Evolutionary conservation across 352 stramenopile genomes (phyloP).

Genomic region (Phytophthora hybrid): DNA sequence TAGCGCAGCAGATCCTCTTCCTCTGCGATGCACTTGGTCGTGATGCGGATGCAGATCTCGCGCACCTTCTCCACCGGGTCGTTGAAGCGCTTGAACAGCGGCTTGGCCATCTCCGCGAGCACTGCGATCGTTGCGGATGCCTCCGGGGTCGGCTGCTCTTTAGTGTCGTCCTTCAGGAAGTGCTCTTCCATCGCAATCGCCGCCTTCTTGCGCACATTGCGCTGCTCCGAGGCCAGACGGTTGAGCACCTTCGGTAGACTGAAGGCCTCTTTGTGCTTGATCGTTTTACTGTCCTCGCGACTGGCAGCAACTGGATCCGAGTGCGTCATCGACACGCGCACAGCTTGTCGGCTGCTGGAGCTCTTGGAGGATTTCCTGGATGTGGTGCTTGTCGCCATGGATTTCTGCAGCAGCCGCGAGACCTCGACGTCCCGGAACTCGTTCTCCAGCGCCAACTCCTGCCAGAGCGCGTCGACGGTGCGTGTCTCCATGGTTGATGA

Average conservation of each 20-base stretch:
- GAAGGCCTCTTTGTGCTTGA: constrained; percentile 35
- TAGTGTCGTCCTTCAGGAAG: constrained; percentile 34
- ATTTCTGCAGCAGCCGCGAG: constrained; percentile 51
- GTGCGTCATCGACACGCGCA: constrained; percentile 1
- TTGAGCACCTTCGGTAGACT: constrained; percentile 67
- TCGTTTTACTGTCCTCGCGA: not conserved
- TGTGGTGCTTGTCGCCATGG: constrained; percentile 27
- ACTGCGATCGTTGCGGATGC: not conserved
- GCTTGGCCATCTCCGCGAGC: constrained; percentile 71
- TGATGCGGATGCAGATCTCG: constrained; percentile 70
- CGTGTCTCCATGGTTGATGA: constrained; percentile 25
- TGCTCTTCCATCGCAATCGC: constrained; percentile 55
- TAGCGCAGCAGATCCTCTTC: constrained; percentile 73
- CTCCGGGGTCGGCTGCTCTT: constrained; percentile 4
- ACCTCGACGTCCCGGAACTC: constrained; percentile 34
- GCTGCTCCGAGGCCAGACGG: constrained; percentile 58
- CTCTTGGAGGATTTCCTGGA: constrained; percentile 14
- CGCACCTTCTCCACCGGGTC: constrained; percentile 83
- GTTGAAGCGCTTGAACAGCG: constrained; percentile 87
- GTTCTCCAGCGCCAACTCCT: constrained; percentile 54
- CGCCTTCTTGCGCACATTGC: constrained; percentile 69
- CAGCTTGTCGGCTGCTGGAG: constrained; percentile 1
- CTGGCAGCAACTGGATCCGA: not conserved
- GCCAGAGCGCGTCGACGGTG: constrained; percentile 57
- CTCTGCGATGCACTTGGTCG: constrained; percentile 50